Base-by-base conservation (phyloP, 2,329 filamentous ascomycete genomes). In the Aspergillus eucalypticola region DNA sequence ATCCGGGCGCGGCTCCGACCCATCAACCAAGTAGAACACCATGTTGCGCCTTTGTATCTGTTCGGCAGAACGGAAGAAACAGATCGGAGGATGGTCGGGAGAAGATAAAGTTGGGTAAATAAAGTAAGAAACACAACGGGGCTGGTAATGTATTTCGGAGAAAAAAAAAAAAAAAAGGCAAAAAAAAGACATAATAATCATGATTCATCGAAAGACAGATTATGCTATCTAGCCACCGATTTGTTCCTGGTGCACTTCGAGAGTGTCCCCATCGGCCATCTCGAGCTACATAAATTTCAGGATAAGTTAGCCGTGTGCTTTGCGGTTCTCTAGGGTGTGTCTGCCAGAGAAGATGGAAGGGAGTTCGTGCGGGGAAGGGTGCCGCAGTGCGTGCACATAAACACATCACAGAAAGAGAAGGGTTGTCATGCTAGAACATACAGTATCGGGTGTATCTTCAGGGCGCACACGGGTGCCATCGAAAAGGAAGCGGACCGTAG, bases 231-330 rank as follows among this genome's bases (percentile, higher is more conserved):
- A 76, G 17, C 93, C 94, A 62, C 95, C 95, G 63, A 98, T 95
- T 81, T 99, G 95, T 77, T 99, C 95, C 77, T 98, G 95, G 76
- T 98, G 94, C 25, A 99, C 95, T 74, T 99, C 95, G 25, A 99
- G 88, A 1, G 91, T 96, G 73, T 99, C 95, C 38, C 95, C 94
- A 69, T 99, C 95, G 66, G 88, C 83, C 95, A 99, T 99, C 64
- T 98, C 95, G 58, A 98, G 89, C 95, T 98, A 70, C 55, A 10
- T 46, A 11, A 11, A 10, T 50, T 17, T 25, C 2, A 2, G 11
- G 11, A 38, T 39, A 27, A n/a, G 57, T 56, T 11, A 62, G 51
- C 10, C 11, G 5, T n/a, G 25, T 21, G 5, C n/a, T 29, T 54
- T 13, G 17, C 15, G 3, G 32, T 17, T 17, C 27, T 5, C 4